Evolutionary conservation across 306 rosid species (phyloP).

Genomic region (Sesbania bispinosa): DNA sequence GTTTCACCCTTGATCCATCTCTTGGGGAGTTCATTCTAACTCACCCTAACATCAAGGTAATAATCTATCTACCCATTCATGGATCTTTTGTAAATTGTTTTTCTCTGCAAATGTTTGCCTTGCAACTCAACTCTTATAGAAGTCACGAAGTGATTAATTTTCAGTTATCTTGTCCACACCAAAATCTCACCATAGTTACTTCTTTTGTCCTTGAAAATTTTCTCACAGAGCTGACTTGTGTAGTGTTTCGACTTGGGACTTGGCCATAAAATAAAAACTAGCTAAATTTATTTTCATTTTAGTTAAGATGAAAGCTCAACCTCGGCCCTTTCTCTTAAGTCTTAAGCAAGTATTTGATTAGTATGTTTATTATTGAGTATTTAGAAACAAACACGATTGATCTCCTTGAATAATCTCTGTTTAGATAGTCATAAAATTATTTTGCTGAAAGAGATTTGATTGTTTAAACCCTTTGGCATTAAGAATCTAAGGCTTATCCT

Average conservation of each 20-base stretch:
- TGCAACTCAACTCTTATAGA: neutral
- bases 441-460: neutral
- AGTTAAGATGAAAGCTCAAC: neutral
- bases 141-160: too few relatives aligned
- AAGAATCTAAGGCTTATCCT: too few relatives aligned
- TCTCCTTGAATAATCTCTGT: neutral
- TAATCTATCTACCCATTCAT: neutral
- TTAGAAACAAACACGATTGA: neutral
- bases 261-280: too few relatives aligned
- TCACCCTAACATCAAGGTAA: conserved; percentile 77
- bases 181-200: neutral
- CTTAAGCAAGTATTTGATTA: neutral
- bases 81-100: neutral
- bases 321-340: too few relatives aligned
- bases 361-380: neutral
- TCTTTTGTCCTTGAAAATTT: neutral
- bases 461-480: too few relatives aligned
- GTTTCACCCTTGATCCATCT: too few relatives aligned
- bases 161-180: neutral
- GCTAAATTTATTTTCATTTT: neutral
- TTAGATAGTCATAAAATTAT: neutral
- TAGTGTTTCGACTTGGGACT: neutral
- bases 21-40: conserved; percentile 85
- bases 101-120: neutral
- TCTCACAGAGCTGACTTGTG: neutral